Percentiles rank a stretch among this genome's conserved stretches.
Conservation (phyloP, 2,329 filamentous ascomycete species). For the Trichothecium roseum region DNA sequence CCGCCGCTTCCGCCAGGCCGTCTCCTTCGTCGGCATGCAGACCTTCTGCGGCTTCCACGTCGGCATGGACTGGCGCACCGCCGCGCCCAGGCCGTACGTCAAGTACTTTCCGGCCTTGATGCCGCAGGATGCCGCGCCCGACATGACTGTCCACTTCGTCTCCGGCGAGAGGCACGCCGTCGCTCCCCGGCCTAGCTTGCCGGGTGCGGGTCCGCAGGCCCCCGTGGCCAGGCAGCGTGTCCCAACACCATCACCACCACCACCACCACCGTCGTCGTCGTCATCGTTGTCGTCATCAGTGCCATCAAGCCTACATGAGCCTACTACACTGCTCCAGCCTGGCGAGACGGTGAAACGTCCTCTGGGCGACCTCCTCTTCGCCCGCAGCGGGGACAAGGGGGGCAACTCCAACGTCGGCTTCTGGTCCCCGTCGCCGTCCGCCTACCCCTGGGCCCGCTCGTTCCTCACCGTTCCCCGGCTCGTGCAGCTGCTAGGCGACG, state of each 20-base stretch:
- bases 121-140: slow-evolving; percentile 5
- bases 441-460: slow-evolving; percentile 28
- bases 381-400: slow-evolving; percentile 21
- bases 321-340: not conserved
- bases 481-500: slow-evolving; percentile 28
- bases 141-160: slow-evolving; percentile 12
- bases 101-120: slow-evolving; percentile 21
- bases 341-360: slow-evolving; percentile 9
- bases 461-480: slow-evolving; percentile 26
- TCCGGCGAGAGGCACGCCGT: slow-evolving; percentile 5
- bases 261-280: not conserved
- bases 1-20: slow-evolving; percentile 9
- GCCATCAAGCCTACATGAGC: not conserved
- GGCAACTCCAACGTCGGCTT: slow-evolving; percentile 22
- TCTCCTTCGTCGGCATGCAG: slow-evolving; percentile 20
- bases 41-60: slow-evolving; percentile 22
- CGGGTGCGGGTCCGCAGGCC: no score
- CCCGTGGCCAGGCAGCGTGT: not conserved
- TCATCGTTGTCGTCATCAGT: not conserved
- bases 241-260: not conserved
- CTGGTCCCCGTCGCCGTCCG: slow-evolving; percentile 22
- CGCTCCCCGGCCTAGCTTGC: not conserved
- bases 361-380: slow-evolving; percentile 19
- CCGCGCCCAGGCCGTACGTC: slow-evolving; percentile 19
- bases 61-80: slow-evolving; percentile 23